Evolutionary conservation across 148 eudicot genomes (phyloP), one percentile per base, ranked within the genome.

Genomic region (Fagopyrum esculentum): DNA sequence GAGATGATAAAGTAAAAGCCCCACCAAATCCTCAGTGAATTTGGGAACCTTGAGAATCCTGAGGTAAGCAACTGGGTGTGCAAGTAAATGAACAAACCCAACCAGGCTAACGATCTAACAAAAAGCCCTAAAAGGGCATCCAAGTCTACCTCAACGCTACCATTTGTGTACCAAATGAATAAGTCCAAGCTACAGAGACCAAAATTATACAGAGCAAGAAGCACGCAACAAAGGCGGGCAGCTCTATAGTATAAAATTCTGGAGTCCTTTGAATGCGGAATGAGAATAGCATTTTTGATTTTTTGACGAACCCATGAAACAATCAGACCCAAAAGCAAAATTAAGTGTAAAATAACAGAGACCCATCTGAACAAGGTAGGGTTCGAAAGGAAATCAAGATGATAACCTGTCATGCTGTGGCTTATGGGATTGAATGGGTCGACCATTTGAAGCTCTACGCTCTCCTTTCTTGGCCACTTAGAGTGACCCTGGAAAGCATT

Each of bases 21-120:
- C 90, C 90, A 93, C 96, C 92, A 93, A 50, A 86, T 50, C 79
- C 84, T 93, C 73, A 93, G 69, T 6, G 84, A 73, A 51, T 85
- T 45, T 6, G 90, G 86, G 73, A 84, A 82, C 61, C 81, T 83
- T 16, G 76, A 71, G 75, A 59, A 74, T 72, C 78, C 50, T 13
- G 84, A 78, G 22, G 69, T 57, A 48, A 52, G 63, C 48, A 81
- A 73, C 55, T 78, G 88, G 78, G 79, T 71, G 49, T 81, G 75
- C 82, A 87, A 73, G 73, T 82, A 89, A 78, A 86, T 69, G 74
- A 81, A 85, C 22, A 87, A 19, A 64, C 75, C 78, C 7, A 81
- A 52, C 89, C 90, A 87, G 45, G 89, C 69, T 43, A 87, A 10
- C 12, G 82, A 69, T 73, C 74, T 84, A 12, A 79, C 19, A 1